phyloP scores from a whole-genome alignment of 352 stramenopile species.

The Phytophthora quininea region DNA sequence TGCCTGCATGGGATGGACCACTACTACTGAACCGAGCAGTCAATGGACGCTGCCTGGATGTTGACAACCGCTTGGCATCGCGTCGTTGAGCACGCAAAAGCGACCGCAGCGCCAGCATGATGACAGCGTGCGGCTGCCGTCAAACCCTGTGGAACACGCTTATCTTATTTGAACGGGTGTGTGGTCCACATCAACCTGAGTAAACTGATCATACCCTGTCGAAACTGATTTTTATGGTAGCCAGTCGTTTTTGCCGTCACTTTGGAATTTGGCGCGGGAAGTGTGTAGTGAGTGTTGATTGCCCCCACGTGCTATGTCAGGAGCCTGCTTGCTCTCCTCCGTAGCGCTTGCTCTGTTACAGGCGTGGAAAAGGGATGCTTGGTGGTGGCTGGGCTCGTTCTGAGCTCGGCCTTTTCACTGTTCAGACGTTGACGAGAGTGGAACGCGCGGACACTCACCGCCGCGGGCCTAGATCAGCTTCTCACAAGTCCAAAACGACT shows the following conservation, averaged over 20 bases:
- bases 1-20: conserved; percentile 16
- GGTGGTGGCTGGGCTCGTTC: conserved; percentile 64
- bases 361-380: conserved; percentile 83
- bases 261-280: not conserved
- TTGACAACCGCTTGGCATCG: not conserved
- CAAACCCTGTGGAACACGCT: not conserved
- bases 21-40: conserved; percentile 18
- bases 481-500: conserved; percentile 52
- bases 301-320: conserved; percentile 80
- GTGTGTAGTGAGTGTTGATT: conserved; percentile 11
- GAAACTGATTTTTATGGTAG: not conserved
- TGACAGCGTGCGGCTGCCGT: conserved; percentile 11
- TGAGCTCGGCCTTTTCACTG: conserved; percentile 62
- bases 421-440: conserved; percentile 84
- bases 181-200: no score
- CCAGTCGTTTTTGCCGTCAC: not conserved
- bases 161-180: no score
- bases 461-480: conserved; percentile 76
- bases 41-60: not conserved
- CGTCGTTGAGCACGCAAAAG: conserved; percentile 16
- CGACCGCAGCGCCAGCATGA: conserved; percentile 16
- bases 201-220: not conserved
- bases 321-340: conserved; percentile 69
- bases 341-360: conserved; percentile 86
- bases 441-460: conserved; percentile 42